These are phyloP conservation scores for Diaporthe longicolla DNA, from an alignment of 2,329 filamentous ascomycete species.

Conservation along the genomic window DNA sequence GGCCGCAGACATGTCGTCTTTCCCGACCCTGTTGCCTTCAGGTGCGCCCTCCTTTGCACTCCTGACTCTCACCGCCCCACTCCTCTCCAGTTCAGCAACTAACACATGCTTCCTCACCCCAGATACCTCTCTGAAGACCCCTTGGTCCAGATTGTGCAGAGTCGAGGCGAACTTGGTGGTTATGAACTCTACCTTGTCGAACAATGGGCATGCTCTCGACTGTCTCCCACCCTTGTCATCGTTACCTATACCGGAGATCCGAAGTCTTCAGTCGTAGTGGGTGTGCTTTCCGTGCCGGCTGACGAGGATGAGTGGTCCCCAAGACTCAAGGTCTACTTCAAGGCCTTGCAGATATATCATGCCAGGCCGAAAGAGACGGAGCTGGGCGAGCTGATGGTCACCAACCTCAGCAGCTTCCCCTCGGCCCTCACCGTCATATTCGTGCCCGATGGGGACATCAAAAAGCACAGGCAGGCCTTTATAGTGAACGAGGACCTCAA, in stretches of 20 bases:
- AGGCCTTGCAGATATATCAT: conserved; percentile 87
- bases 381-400: conserved; percentile 90
- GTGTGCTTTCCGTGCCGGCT: conserved; percentile 84
- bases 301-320: conserved; percentile 86
- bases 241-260: conserved; percentile 93
- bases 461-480: conserved; percentile 84
- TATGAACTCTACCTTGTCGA: conserved; percentile 97
- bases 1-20: conserved; percentile 66
- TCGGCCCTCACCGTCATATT: conserved; percentile 93
- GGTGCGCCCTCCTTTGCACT: conserved; percentile 53
- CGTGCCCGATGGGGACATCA: conserved; percentile 88
- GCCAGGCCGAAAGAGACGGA: conserved; percentile 86
- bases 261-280: conserved; percentile 82
- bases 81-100: not conserved
- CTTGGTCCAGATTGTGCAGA: conserved; percentile 80
- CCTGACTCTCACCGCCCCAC: not conserved
- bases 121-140: conserved; percentile 90
- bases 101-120: not conserved
- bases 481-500: conserved; percentile 97
- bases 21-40: conserved; percentile 71
- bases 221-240: conserved; percentile 91
- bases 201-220: conserved; percentile 95
- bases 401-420: conserved; percentile 92
- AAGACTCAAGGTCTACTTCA: conserved; percentile 85
- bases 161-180: conserved; percentile 78